These are phyloP conservation scores for Pelargonium australe DNA, from an alignment of 441 rosid genomes.

Conservation along the genomic window DNA sequence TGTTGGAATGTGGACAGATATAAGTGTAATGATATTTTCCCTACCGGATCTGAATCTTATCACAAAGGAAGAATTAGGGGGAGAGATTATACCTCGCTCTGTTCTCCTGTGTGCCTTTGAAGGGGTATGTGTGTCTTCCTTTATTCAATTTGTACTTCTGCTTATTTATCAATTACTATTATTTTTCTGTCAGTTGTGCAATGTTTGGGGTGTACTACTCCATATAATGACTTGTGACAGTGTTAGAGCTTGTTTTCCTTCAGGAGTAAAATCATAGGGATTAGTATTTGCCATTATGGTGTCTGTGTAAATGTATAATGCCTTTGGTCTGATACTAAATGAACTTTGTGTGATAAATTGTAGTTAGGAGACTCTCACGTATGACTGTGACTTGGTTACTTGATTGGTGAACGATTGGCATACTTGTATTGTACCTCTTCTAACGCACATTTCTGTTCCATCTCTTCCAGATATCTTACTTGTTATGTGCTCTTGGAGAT, in stretches of 20 bases:
- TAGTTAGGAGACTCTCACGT: neutral
- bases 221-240: neutral
- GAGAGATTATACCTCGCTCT: conserved; percentile 95
- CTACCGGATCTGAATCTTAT: conserved; percentile 80
- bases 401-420: neutral
- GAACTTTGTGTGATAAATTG: neutral
- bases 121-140: conserved; percentile 31
- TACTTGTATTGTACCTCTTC: neutral
- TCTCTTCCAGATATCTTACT: conserved; percentile 28
- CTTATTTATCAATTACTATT: neutral
- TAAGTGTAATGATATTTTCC: conserved; percentile 83
- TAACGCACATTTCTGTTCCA: neutral
- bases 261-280: neutral
- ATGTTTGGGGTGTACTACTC: neutral
- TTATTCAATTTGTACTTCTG: neutral
- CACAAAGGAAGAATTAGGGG: conserved; percentile 86
- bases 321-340: neutral
- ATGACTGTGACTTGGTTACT: neutral
- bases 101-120: conserved; percentile 92
- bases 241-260: neutral
- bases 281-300: neutral
- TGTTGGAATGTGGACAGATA: conserved; percentile 99
- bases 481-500: conserved; percentile 98
- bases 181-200: neutral
- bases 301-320: neutral